These are phyloP conservation scores for Hortiboletus campestris DNA, from an alignment of 768 basidiomycete species.

Conservation along the genomic window DNA sequence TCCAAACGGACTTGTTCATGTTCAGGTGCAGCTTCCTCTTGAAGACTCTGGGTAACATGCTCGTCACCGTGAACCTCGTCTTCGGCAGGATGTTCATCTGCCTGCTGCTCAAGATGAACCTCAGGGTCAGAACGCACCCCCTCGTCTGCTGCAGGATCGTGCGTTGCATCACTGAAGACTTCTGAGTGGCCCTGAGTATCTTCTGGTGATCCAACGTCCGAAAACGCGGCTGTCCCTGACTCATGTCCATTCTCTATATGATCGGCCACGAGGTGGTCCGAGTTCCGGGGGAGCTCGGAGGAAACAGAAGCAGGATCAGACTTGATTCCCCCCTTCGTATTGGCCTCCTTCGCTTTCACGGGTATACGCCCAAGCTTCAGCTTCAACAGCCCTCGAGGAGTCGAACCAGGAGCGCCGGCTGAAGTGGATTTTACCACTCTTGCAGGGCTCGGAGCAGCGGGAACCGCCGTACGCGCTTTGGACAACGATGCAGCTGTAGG, in stretches of 20 bases:
- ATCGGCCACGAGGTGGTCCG: slow-evolving; percentile 20
- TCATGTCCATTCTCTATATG: slow-evolving; percentile 28
- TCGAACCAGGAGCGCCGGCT: slow-evolving; percentile 25
- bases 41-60: background rate
- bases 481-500: slow-evolving; percentile 79
- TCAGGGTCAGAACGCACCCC: slow-evolving; percentile 10
- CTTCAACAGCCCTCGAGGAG: slow-evolving; percentile 31
- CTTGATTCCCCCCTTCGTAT: slow-evolving; percentile 18
- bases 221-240: slow-evolving; percentile 10
- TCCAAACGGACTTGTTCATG: slow-evolving; percentile 13
- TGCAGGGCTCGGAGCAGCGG: slow-evolving; percentile 17
- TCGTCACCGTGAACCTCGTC: slow-evolving; percentile 6
- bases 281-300: slow-evolving; percentile 23
- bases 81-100: slow-evolving; percentile 4
- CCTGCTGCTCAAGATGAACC: slow-evolving; percentile 12
- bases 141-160: slow-evolving; percentile 7
- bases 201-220: slow-evolving; percentile 20
- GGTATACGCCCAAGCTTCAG: slow-evolving; percentile 26
- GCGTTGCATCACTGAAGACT: slow-evolving; percentile 6
- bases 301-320: slow-evolving; percentile 23
- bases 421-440: slow-evolving; percentile 31
- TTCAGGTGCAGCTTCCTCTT: slow-evolving; percentile 5
- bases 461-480: slow-evolving; percentile 46
- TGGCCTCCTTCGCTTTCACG: slow-evolving; percentile 23
- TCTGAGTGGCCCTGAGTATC: slow-evolving; percentile 17